A percentile compares a stretch with the other conserved stretches of the same genome.
Evolutionary conservation across 2,329 filamentous ascomycete species (phyloP).

Genomic region (Colletotrichum ledebouriae): DNA sequence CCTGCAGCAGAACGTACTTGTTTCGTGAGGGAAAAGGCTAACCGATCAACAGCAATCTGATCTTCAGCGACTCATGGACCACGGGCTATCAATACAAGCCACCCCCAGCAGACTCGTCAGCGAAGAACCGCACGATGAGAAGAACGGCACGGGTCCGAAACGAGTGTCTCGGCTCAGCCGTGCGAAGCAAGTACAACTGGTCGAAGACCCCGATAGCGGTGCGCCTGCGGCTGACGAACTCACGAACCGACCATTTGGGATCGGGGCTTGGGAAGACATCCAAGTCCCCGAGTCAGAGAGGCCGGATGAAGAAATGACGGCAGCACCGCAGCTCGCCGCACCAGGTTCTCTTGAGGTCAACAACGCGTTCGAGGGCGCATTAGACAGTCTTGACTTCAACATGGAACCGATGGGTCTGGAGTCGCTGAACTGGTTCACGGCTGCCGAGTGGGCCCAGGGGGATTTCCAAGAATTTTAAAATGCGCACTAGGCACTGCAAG

Average conservation of each 20-base stretch:
- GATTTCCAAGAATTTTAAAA: slow-evolving; percentile 36
- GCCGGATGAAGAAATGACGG: slow-evolving; percentile 18
- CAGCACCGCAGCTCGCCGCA: slow-evolving; percentile 44
- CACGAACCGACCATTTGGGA: slow-evolving; percentile 40
- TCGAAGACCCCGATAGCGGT: slow-evolving; percentile 34
- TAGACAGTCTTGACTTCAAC: slow-evolving; percentile 62
- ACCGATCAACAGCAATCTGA: slow-evolving; percentile 53
- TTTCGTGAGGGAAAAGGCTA: slow-evolving; percentile 10
- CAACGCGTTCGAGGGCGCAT: slow-evolving; percentile 63
- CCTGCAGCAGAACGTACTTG: background rate
- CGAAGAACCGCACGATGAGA: slow-evolving; percentile 44
- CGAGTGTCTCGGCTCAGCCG: slow-evolving; percentile 33
- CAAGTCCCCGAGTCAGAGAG: slow-evolving; percentile 38
- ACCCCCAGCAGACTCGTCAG: slow-evolving; percentile 51
- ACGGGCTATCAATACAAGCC: slow-evolving; percentile 54
- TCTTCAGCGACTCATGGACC: slow-evolving; percentile 64
- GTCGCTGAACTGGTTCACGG: slow-evolving; percentile 38
- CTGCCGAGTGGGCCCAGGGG: slow-evolving; percentile 34
- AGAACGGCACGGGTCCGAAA: slow-evolving; percentile 28
- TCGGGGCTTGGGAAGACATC: slow-evolving; percentile 40
- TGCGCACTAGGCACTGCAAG: background rate
- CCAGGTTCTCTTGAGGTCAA: slow-evolving; percentile 60
- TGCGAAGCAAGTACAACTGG: slow-evolving; percentile 38
- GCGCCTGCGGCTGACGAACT: slow-evolving; percentile 36
- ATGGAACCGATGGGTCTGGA: slow-evolving; percentile 60